Percentiles rank a stretch among this genome's conserved stretches.
Conservation (phyloP, 2,329 filamentous ascomycete species). For the Sphaceloma murrayae region DNA sequence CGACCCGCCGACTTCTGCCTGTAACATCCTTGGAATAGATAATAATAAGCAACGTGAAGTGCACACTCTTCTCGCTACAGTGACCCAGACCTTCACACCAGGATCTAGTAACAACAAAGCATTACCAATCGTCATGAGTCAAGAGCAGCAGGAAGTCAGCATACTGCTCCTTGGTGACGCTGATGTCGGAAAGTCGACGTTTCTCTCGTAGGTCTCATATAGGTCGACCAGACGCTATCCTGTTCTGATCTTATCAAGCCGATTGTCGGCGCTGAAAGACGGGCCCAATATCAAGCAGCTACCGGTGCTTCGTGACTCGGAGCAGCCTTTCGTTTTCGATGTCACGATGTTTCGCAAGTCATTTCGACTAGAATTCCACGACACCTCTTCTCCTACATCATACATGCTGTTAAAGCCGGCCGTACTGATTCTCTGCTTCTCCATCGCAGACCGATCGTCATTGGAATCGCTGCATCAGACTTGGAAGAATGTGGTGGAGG, state of each 20-base stretch:
- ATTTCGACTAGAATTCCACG: slow-evolving; percentile 47
- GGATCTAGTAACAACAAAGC: no score
- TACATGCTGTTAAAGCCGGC: slow-evolving; percentile 47
- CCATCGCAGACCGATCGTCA: slow-evolving; percentile 45
- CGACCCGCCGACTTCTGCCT: no score
- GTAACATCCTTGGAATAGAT: no score
- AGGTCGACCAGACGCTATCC: no score
- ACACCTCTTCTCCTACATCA: slow-evolving; percentile 48
- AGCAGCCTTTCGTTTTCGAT: slow-evolving; percentile 52
- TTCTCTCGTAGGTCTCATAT: slow-evolving; percentile 44
- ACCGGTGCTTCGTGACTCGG: slow-evolving; percentile 42
- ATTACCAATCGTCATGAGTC: no score
- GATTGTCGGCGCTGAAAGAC: slow-evolving; percentile 22
- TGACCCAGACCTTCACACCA: no score
- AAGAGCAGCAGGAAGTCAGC: slow-evolving; percentile 33
- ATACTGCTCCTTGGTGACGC: slow-evolving; percentile 51
- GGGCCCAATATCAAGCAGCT: slow-evolving; percentile 21
- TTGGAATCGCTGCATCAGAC: slow-evolving; percentile 38
- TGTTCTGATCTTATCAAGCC: slow-evolving; percentile 18
- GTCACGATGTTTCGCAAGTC: slow-evolving; percentile 47
- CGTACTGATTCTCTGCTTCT: slow-evolving; percentile 50
- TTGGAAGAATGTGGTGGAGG: slow-evolving; percentile 39
- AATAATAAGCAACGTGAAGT: no score
- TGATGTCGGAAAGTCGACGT: slow-evolving; percentile 53
- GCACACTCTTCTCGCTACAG: no score